Conservation (phyloP, 2,329 filamentous ascomycete genomes). For the Aspergillus tubingensis region DNA sequence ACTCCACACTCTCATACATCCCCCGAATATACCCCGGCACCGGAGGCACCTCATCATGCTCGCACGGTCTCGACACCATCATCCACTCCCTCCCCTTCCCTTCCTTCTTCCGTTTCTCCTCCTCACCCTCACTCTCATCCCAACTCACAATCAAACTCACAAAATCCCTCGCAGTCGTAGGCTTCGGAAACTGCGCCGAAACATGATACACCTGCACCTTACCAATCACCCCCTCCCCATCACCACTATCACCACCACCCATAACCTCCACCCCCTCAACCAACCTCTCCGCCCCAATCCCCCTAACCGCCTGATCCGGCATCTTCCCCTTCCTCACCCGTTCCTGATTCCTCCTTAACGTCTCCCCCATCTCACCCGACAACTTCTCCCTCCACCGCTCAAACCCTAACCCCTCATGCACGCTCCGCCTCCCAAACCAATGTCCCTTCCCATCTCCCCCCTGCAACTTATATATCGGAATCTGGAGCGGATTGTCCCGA, state of each 20-base stretch:
- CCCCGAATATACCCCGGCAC: slow-evolving; percentile 77
- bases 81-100: slow-evolving; percentile 66
- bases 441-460: slow-evolving; percentile 79
- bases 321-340: slow-evolving; percentile 67
- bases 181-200: slow-evolving; percentile 86
- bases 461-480: slow-evolving; percentile 76
- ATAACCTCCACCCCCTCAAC: slow-evolving; percentile 63
- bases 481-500: slow-evolving; percentile 72
- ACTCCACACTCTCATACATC: slow-evolving; percentile 86
- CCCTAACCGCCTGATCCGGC: slow-evolving; percentile 75
- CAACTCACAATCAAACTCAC: slow-evolving; percentile 76
- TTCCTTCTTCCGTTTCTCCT: slow-evolving; percentile 33
- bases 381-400: slow-evolving; percentile 75
- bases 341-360: slow-evolving; percentile 67
- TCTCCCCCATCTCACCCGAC: slow-evolving; percentile 76
- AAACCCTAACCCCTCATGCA: slow-evolving; percentile 78
- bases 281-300: slow-evolving; percentile 77
- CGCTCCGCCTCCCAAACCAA: slow-evolving; percentile 85
- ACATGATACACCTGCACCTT: slow-evolving; percentile 70
- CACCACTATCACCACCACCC: background rate
- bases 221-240: slow-evolving; percentile 21
- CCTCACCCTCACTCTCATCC: slow-evolving; percentile 25
- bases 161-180: slow-evolving; percentile 85
- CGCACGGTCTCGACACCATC: slow-evolving; percentile 81
- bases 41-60: slow-evolving; percentile 71